Percentiles rank a stretch among this genome's conserved stretches.
These are phyloP conservation scores for Naegleria fowleri DNA, from an alignment of 208 protist genomes.

Conservation along the genomic window DNA sequence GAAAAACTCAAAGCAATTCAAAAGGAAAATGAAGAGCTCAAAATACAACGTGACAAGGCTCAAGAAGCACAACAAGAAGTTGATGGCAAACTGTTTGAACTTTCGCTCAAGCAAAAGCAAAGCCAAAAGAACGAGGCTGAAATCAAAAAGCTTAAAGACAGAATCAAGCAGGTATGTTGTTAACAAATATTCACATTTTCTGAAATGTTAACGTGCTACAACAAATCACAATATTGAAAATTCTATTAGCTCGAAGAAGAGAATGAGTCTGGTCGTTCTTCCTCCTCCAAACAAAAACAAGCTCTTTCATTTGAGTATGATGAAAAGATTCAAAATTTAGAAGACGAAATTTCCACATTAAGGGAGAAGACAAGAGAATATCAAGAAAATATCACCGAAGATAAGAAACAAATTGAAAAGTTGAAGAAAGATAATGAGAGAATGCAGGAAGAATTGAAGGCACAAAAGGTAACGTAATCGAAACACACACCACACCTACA, in stretches of 20 bases:
- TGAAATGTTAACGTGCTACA: no score
- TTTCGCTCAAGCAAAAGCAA: background rate
- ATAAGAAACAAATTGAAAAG: background rate
- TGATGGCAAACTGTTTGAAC: background rate
- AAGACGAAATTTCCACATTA: background rate
- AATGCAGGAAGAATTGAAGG: background rate
- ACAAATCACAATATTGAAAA: no score
- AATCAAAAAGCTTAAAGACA: background rate
- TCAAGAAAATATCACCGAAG: background rate
- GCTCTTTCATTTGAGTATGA: background rate
- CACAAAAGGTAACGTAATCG: background rate
- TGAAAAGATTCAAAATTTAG: background rate
- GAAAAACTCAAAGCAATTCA: background rate
- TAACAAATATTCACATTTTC: no score
- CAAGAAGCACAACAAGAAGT: background rate
- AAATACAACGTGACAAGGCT: background rate
- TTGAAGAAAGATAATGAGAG: background rate
- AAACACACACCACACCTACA: background rate
- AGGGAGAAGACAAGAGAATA: background rate
- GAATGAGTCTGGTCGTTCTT: background rate
- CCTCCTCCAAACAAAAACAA: background rate
- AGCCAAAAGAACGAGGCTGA: background rate
- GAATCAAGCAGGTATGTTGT: background rate
- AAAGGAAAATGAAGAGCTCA: background rate
- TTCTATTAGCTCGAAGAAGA: background rate